These are phyloP conservation scores for Metschnikowia bowlesiae DNA, from an alignment of 805 yeast species.

Conservation along the genomic window DNA sequence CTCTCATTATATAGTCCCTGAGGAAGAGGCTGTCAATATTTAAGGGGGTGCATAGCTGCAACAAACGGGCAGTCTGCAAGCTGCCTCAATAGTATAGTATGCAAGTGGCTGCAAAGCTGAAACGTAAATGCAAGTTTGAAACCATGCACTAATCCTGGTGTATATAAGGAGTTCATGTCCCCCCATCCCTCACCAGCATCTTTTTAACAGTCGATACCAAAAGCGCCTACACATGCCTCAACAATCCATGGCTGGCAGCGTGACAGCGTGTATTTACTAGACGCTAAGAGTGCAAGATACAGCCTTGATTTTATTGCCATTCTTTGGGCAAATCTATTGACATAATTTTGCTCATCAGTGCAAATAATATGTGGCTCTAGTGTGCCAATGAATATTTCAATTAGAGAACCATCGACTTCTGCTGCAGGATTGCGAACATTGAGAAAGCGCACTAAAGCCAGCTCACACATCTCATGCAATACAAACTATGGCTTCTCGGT, in stretches of 20 bases:
- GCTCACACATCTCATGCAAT: neutral
- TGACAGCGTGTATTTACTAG: too few relatives aligned
- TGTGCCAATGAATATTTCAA: too few relatives aligned
- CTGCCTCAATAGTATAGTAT: neutral
- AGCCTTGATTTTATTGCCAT: too few relatives aligned
- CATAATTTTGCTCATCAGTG: too few relatives aligned
- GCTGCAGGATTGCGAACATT: constrained; percentile 1
- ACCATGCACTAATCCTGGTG: neutral
- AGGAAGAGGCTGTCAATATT: too few relatives aligned
- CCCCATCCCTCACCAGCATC: neutral
- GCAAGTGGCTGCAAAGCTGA: neutral
- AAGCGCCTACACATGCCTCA: too few relatives aligned
- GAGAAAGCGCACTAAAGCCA: neutral
- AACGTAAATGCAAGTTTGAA: neutral
- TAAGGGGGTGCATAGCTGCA: neutral
- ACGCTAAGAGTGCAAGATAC: too few relatives aligned
- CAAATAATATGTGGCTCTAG: too few relatives aligned
- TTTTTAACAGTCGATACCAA: too few relatives aligned
- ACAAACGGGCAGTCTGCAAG: neutral
- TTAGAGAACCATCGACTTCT: neutral
- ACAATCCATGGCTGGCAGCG: too few relatives aligned
- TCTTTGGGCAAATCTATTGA: too few relatives aligned
- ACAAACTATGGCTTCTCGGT: neutral
- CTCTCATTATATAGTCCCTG: too few relatives aligned
- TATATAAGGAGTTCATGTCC: neutral